Evolutionary conservation across 768 basidiomycete genomes (phyloP), one percentile per base, ranked within the genome.

Genomic region (Termitomyces sp.): DNA sequence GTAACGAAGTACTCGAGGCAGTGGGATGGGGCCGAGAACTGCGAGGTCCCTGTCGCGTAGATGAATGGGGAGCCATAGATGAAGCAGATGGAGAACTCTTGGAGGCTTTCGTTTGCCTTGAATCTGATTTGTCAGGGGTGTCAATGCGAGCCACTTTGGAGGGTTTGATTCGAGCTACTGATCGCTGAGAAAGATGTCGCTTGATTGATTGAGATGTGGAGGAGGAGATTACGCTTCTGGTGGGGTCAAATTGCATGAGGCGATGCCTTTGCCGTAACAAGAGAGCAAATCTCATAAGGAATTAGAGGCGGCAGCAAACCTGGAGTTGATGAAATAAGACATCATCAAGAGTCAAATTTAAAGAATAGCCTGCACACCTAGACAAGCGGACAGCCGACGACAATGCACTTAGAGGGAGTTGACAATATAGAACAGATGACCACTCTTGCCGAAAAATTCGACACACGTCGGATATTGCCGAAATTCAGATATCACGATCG

Each of bases 161-260:
- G 5, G 62, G 49, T 23, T 51, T 46, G 43, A 55, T 49, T 41
- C 58, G 62, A 40, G 66, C 64, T 50, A 69, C 64, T 54, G 73
- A 71, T 60, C 73, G 73, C 54, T 78, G 76, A 37, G 78, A 70
- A 61, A 74, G 73, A 5, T 80, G 66, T 56, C 82, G 79, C 70
- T 85, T 84, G 42, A 62, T 56, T 40, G 62, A 58, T 37, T 61
- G 61, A 45, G 52, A 58, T 25, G 50, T 27, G 16, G 63, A 52
- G 23, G 70, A 66, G 56, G 68, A 62, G 43, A 70, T 35, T 44
- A 61, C 32, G 51, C 62, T 64, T 58, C 67, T 65, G 28, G 69
- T 61, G 27, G 73, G 69, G 70, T 82, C 77, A 64, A 80, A 64
- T 76, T 80, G 80, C 83, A 85, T 84, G 74, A 82, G 76, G 73